Evolutionary conservation across 1,284 basidiomycete species (phyloP).

Genomic region (Apiotrichum mycotoxinovorans): DNA sequence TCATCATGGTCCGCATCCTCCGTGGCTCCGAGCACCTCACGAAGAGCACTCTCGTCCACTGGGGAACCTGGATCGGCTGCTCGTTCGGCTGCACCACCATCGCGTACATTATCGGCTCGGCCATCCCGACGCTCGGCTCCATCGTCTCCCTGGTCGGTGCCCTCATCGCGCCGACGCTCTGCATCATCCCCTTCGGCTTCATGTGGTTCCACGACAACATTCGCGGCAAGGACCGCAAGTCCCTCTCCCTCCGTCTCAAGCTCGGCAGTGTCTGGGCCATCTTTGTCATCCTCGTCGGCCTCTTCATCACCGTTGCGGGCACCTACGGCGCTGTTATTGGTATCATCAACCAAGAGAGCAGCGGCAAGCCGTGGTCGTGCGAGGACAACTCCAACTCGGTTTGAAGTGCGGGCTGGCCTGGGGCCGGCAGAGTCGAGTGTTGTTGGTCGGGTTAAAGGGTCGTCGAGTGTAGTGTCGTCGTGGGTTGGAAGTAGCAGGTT

Average conservation of each 20-base stretch:
- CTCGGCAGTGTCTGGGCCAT: conserved; percentile 11
- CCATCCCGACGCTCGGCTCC: conserved; percentile 33
- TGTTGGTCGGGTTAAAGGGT: no score
- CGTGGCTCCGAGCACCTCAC: conserved; percentile 32
- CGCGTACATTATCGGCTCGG: conserved; percentile 35
- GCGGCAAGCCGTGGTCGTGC: conserved; percentile 36
- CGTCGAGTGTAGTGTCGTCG: no score
- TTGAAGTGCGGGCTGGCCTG: not conserved
- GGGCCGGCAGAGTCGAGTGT: not conserved
- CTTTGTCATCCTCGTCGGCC: conserved; percentile 25
- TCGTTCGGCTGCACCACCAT: conserved; percentile 22
- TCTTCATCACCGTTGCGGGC: conserved; percentile 32
- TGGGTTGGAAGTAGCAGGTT: no score
- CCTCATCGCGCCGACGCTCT: conserved; percentile 33
- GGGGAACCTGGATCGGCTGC: conserved; percentile 33
- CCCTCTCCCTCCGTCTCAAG: conserved; percentile 1
- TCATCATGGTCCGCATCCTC: conserved; percentile 33
- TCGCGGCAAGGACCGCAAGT: not conserved
- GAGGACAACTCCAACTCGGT: conserved; percentile 35
- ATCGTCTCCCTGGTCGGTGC: conserved; percentile 38
- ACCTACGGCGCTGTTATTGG: conserved; percentile 38
- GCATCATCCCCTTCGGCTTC: conserved; percentile 30
- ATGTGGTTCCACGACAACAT: conserved; percentile 37
- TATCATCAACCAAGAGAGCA: conserved; percentile 26
- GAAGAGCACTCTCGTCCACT: conserved; percentile 30